Base-by-base conservation (phyloP, 2,329 filamentous ascomycete species). In the Apiospora malaysiana region DNA sequence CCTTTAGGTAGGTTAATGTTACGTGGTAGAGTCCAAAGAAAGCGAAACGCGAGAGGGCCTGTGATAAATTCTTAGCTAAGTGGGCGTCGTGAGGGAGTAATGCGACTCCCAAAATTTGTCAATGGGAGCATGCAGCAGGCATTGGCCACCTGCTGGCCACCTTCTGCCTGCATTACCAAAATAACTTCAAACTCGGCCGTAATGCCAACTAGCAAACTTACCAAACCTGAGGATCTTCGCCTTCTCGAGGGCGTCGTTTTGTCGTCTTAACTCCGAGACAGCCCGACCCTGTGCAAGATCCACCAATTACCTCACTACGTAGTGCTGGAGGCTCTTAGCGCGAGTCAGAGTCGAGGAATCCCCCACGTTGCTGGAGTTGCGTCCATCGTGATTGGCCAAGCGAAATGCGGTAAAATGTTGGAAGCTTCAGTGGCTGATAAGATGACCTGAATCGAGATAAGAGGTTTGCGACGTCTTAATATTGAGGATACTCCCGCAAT, bases 291-390 rank as follows among this genome's bases (percentile, higher is more conserved):
- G 9, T 37, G 56, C 18, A n/a, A 40, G 56, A 14, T 40, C 56
- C 56, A 63, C 56, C 56, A 63, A 63, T 63, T 63, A 63, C 56
- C 56, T 63, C 56, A 63, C 56, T 63, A 63, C 56, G 56, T 37
- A n/a, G 56, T 32, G 42, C 42, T 45, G 42, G 42, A 63, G 56
- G 56, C 32, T 18, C 56, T 40, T 63, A 63, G 56, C 56, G 32
- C 32, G 32, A 63, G 56, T 63, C 56, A 63, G 56, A 32, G 9
- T 63, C 56, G 32, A 63, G 32, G 56, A 63, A 40, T 23, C 56
- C 56, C 40, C 56, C 56, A 63, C 56, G 56, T 63, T 63, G 56
- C 56, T 32, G 27, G n/a, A 40, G 32, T 63, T 63, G 27, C 9
- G 18, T 40, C 27, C 5, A 63, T 40, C 21, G 32, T 40, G 56